These are phyloP conservation scores for Rhynchospora pubera DNA, from an alignment of 176 grass and related monocot genomes.

Conservation along the genomic window DNA sequence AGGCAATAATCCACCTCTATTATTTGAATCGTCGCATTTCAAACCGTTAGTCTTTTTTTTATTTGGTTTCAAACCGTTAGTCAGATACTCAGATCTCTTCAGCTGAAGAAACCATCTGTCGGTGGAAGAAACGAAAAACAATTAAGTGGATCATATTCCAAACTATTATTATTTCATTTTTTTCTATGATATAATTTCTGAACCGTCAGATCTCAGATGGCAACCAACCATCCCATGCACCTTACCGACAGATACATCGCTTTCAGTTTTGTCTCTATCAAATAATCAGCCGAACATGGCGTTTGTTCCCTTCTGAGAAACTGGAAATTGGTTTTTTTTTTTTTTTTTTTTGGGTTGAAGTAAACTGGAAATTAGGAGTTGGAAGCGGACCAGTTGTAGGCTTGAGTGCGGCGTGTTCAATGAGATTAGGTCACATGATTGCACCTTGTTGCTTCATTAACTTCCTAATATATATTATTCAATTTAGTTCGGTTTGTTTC, in stretches of 20 bases:
- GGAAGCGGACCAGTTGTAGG: neutral
- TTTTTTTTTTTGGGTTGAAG: too few species aligned
- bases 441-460: slow-evolving; percentile 16
- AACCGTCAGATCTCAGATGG: neutral
- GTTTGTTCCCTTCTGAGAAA: neutral
- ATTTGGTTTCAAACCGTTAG: too few species aligned
- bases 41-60: too few species aligned
- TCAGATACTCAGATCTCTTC: too few species aligned
- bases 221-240: neutral
- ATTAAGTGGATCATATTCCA: neutral
- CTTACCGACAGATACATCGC: slow-evolving; percentile 7
- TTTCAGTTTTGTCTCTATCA: neutral
- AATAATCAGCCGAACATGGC: slow-evolving; percentile 2
- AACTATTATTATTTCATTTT: neutral
- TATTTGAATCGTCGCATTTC: too few species aligned
- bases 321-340: neutral
- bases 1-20: too few species aligned
- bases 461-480: neutral
- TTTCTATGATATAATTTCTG: neutral
- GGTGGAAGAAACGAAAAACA: neutral
- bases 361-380: neutral
- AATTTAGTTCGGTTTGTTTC: neutral
- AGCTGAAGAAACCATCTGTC: neutral
- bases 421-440: slow-evolving; percentile 11
- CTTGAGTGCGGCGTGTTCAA: neutral